Percentiles rank a stretch among this genome's conserved stretches.
Evolutionary conservation across 208 protist species (phyloP).

Genomic region (Crithidia brevicula): DNA sequence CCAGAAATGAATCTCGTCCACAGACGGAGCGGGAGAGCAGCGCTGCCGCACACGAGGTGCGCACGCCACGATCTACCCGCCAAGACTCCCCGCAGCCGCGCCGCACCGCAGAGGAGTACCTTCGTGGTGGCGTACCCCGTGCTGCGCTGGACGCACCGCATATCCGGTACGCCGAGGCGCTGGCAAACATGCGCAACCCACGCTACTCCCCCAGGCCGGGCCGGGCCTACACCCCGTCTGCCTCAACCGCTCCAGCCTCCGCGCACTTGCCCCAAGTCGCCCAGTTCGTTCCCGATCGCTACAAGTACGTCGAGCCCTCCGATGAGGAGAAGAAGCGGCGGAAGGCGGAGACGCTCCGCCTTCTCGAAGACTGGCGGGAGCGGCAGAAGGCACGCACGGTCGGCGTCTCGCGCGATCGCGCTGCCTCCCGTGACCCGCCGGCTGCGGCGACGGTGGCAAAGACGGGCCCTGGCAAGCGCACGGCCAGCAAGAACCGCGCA

Average conservation of each 20-base stretch:
- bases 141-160: conserved; percentile 30
- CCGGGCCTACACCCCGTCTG: conserved; percentile 1
- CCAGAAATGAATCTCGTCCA: neutral
- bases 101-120: conserved; percentile 10
- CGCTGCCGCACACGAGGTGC: neutral
- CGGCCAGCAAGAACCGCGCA: conserved; percentile 13
- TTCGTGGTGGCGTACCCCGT: conserved; percentile 23
- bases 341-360: conserved; percentile 25
- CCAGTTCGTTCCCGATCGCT: conserved; percentile 52
- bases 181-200: conserved; percentile 9
- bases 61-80: conserved; percentile 9
- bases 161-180: conserved; percentile 35
- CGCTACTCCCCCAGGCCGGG: conserved; percentile 12
- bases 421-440: neutral
- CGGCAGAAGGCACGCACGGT: conserved; percentile 10
- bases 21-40: neutral
- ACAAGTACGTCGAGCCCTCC: conserved; percentile 57
- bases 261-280: conserved; percentile 19
- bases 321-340: conserved; percentile 25
- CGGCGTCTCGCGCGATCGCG: neutral
- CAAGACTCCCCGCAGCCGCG: conserved; percentile 28
- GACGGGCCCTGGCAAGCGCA: neutral
- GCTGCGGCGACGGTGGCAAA: neutral
- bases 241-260: neutral
- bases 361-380: conserved; percentile 27